Percentiles rank a stretch among this genome's conserved stretches.
phyloP scores from a whole-genome alignment of 2,329 filamentous ascomycete species.

The Scorias spongiosa region DNA sequence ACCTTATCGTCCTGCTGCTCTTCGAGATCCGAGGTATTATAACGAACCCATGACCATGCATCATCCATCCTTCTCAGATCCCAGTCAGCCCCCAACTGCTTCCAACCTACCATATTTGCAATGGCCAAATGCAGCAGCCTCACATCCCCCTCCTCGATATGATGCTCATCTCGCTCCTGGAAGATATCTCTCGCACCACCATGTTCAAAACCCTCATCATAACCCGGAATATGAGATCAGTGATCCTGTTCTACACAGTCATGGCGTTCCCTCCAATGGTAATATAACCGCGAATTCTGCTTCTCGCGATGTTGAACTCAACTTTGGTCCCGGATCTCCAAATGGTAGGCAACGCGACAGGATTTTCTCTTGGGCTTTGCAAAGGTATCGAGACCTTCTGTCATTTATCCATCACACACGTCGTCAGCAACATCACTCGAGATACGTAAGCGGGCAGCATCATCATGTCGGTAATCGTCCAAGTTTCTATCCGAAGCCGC shows the following conservation, averaged over 20 bases:
- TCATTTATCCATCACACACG: slow-evolving; percentile 32
- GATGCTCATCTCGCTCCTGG: background rate
- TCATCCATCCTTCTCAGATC: slow-evolving; percentile 7
- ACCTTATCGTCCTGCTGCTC: slow-evolving; percentile 43
- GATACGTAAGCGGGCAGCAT: slow-evolving; percentile 22
- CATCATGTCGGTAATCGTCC: slow-evolving; percentile 34
- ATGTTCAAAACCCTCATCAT: slow-evolving; percentile 5
- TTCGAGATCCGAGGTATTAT: slow-evolving; percentile 36
- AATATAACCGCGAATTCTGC: background rate
- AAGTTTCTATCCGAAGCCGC: slow-evolving; percentile 46
- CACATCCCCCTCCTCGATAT: background rate
- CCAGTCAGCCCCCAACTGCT: slow-evolving; percentile 1
- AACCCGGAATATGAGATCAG: slow-evolving; percentile 1
- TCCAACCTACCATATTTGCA: slow-evolving; percentile 6
- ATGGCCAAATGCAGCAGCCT: slow-evolving; percentile 1
- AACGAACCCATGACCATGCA: slow-evolving; percentile 9
- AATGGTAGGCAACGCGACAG: slow-evolving; percentile 29
- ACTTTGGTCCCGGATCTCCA: slow-evolving; percentile 26
- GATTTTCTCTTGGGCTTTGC: slow-evolving; percentile 31
- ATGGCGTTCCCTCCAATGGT: background rate
- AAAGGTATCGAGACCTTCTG: slow-evolving; percentile 34
- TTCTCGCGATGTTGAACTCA: slow-evolving; percentile 6
- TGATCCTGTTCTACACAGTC: background rate
- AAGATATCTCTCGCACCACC: background rate
- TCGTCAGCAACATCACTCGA: slow-evolving; percentile 22